Evolutionary conservation across 1,284 basidiomycete species (phyloP).

Genomic region (Ceratorhiza oryzae-sativae): DNA sequence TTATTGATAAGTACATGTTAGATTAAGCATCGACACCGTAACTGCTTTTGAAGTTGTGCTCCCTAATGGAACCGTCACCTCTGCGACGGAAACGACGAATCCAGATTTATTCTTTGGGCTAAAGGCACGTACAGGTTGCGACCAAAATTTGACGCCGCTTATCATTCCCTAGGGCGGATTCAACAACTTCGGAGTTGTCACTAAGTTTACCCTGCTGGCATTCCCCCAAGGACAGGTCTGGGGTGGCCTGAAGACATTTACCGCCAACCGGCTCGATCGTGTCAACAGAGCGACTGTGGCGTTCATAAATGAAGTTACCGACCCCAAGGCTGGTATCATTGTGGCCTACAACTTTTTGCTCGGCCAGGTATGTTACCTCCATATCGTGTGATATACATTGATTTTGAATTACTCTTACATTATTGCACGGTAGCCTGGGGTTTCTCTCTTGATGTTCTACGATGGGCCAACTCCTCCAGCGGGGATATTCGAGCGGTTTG

Average conservation of each 20-base stretch:
- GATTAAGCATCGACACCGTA: constrained; percentile 55
- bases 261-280: constrained; percentile 50
- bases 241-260: constrained; percentile 56
- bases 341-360: constrained; percentile 51
- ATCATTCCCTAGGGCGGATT: constrained; percentile 23
- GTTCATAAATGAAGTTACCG: constrained; percentile 58
- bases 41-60: constrained; percentile 58
- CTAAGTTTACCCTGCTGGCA: constrained; percentile 61
- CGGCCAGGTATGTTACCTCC: too few relatives aligned
- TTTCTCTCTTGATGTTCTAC: too few relatives aligned
- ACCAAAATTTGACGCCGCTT: neutral
- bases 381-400: too few relatives aligned
- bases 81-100: constrained; percentile 52
- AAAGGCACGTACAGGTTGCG: constrained; percentile 52
- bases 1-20: constrained; percentile 43
- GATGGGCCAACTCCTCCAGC: constrained; percentile 56
- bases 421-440: constrained; percentile 66
- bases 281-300: constrained; percentile 58
- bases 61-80: constrained; percentile 55
- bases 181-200: constrained; percentile 59
- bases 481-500: constrained; percentile 60
- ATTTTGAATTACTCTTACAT: constrained; percentile 50
- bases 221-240: constrained; percentile 65
- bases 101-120: constrained; percentile 59
- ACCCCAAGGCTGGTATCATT: constrained; percentile 68